Conservation (phyloP, 78 protist genomes). For the Cavenderia fasciculata region DNA sequence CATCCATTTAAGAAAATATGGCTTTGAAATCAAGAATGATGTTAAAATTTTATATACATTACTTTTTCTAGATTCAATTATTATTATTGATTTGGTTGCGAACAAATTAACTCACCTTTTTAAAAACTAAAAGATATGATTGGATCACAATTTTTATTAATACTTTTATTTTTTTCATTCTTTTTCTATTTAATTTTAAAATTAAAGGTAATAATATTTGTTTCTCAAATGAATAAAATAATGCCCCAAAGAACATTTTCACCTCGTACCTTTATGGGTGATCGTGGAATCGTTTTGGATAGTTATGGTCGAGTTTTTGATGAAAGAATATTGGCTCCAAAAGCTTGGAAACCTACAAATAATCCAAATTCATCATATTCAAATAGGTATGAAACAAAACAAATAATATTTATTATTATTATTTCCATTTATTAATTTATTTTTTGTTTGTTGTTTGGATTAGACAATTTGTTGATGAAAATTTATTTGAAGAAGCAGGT, state of each 20-base stretch:
- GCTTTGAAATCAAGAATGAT: no score
- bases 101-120: no score
- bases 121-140: no score
- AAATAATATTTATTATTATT: neutral
- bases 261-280: conserved; percentile 78
- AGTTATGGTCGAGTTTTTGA: conserved; percentile 16
- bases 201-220: no score
- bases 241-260: conserved; percentile 75
- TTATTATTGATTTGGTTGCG: no score
- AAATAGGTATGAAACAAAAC: neutral
- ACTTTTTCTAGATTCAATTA: no score
- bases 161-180: no score
- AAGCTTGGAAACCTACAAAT: conserved; percentile 69
- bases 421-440: neutral
- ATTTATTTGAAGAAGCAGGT: conserved; percentile 71
- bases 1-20: no score
- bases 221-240: conserved; percentile 68
- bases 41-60: no score
- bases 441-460: no score
- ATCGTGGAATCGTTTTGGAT: conserved; percentile 44
- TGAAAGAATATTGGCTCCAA: conserved; percentile 43
- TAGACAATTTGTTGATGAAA: conserved; percentile 42
- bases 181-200: no score
- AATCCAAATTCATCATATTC: conserved; percentile 7
- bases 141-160: no score